Evolutionary conservation across 2,329 filamentous ascomycete species (phyloP).

Genomic region (Alternaria arborescens): DNA sequence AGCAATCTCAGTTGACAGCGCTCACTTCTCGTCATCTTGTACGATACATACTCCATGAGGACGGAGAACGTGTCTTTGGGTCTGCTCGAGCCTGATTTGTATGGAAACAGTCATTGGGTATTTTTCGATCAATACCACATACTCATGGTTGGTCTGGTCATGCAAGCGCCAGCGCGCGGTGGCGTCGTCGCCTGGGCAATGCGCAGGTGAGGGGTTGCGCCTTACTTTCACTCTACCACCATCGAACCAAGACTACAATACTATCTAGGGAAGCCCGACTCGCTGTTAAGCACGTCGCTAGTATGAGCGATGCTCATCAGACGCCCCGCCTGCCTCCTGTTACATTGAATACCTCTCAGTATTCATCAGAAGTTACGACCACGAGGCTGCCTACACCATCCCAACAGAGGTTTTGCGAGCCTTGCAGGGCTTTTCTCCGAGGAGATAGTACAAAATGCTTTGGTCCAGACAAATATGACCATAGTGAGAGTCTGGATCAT

Average conservation of each 20-base stretch:
- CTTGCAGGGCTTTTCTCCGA: not conserved
- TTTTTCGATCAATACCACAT: too few relatives aligned
- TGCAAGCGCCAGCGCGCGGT: not conserved
- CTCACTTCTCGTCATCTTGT: too few relatives aligned
- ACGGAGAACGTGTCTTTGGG: too few relatives aligned
- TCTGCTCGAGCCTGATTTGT: too few relatives aligned
- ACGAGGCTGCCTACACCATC: not conserved
- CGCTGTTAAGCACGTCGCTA: too few relatives aligned
- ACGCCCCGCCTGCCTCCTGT: not conserved
- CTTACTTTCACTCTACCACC: too few relatives aligned
- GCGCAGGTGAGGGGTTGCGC: not conserved
- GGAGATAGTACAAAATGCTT: not conserved
- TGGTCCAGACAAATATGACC: too few relatives aligned
- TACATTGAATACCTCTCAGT: too few relatives aligned
- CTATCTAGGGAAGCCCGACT: not conserved
- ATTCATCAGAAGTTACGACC: too few relatives aligned
- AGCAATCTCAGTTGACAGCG: accelerated
- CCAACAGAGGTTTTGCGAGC: not conserved
- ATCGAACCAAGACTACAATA: not conserved
- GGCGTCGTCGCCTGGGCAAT: not conserved
- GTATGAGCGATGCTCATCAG: not conserved
- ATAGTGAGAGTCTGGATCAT: too few relatives aligned
- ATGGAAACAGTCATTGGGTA: too few relatives aligned
- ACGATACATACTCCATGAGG: too few relatives aligned
- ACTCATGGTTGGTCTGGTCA: not conserved